phyloP scores from a whole-genome alignment of 1,139 yeast genomes.

The Geotrichum phurueaensis region DNA sequence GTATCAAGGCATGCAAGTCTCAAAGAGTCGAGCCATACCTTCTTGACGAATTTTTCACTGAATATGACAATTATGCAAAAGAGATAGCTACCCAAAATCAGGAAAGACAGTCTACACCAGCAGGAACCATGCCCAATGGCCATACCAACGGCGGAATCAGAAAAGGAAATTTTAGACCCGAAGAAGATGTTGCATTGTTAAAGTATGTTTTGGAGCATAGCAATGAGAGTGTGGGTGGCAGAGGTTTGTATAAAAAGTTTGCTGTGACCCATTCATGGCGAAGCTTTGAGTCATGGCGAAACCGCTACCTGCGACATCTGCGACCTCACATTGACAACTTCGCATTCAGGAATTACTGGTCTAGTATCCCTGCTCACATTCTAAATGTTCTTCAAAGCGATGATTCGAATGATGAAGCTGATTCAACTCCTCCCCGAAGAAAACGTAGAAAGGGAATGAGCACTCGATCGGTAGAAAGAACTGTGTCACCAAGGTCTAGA shows the following conservation, averaged over 20 bases:
- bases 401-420: neutral
- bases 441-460: neutral
- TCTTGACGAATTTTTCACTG: slow-evolving; percentile 4
- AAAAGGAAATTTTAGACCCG: slow-evolving; percentile 8
- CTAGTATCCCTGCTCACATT: slow-evolving; percentile 3
- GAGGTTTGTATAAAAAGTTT: slow-evolving; percentile 3
- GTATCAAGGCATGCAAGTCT: neutral
- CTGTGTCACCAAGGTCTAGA: neutral
- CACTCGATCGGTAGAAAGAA: neutral
- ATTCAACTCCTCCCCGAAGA: neutral
- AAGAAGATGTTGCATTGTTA: slow-evolving; percentile 8
- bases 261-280: slow-evolving; percentile 1
- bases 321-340: slow-evolving; percentile 4
- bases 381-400: neutral
- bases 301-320: slow-evolving; percentile 5
- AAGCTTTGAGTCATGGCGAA: slow-evolving; percentile 11
- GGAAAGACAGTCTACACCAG: neutral
- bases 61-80: neutral
- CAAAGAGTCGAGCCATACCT: slow-evolving; percentile 2
- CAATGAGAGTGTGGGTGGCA: slow-evolving; percentile 1
- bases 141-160: neutral
- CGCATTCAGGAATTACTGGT: neutral
- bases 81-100: neutral
- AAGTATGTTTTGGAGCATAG: neutral
- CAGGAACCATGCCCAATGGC: neutral